Evolutionary conservation across 495 filamentous ascomycete genomes (phyloP).

Genomic region (Penicillium cosmopolitanum): DNA sequence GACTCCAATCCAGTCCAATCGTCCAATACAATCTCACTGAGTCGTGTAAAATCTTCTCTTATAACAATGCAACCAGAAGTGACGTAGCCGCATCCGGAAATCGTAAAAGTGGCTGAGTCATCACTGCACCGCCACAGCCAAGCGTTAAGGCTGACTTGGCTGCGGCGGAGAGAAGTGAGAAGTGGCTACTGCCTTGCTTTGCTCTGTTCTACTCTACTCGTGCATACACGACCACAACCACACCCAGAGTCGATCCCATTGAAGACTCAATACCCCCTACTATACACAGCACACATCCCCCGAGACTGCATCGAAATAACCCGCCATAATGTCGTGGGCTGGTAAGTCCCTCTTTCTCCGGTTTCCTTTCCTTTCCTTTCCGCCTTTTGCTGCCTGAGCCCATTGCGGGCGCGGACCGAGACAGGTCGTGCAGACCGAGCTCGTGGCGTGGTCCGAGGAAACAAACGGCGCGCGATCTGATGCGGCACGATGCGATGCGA

Average conservation of each 20-base stretch:
- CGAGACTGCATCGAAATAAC: not conserved
- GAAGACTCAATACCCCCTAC: too few relatives aligned
- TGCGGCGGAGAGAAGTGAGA: not conserved
- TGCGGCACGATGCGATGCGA: not conserved
- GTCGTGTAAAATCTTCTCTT: not conserved
- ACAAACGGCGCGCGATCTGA: not conserved
- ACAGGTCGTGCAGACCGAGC: too few relatives aligned
- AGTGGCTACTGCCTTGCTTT: not conserved
- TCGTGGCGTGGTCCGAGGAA: too few relatives aligned
- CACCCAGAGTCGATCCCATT: too few relatives aligned
- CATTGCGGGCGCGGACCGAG: too few relatives aligned
- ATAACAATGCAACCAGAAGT: not conserved
- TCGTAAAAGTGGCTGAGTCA: conserved; percentile 16
- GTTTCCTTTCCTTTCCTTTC: not conserved
- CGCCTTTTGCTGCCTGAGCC: not conserved
- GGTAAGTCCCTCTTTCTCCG: conserved; percentile 38
- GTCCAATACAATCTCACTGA: too few relatives aligned
- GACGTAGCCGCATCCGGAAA: conserved; percentile 33
- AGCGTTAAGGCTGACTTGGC: conserved; percentile 17
- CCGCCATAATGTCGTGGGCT: conserved; percentile 65
- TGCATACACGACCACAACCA: too few relatives aligned
- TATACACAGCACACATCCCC: not conserved
- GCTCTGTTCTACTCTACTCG: not conserved
- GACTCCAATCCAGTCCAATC: too few relatives aligned
- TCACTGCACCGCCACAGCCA: conserved; percentile 22